Base-by-base conservation (phyloP, 1,139 yeast species). In the Hemisphaericaspora subhashii region DNA sequence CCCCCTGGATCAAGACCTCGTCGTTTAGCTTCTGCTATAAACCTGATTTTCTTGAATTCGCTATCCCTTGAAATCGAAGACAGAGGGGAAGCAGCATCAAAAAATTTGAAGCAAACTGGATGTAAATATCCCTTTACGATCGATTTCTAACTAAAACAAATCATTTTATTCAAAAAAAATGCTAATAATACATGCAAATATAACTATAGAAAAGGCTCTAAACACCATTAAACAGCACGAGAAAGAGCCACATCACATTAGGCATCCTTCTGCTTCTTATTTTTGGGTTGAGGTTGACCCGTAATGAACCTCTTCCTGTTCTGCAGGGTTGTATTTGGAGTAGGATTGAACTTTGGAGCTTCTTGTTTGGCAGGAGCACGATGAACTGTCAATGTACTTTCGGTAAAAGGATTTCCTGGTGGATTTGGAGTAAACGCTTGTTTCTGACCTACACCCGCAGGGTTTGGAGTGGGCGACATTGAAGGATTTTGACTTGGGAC, bases 301-400 rank as follows among this genome's bases (percentile, higher is more conserved):
- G 49, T 51, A 33, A 46, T 47, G 12, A 36, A 23, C 31, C 45
- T 38, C 16, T 40, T 40, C 16, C 38, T 46, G 14, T 39, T 33
- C 10, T 37, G 41, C 21, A 23, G 30, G 4, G 30, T 21, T 22
- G 39, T 22, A 24, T 35, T 37, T 35, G 43, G 41, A 14, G 30
- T 16, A 12, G 41, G 42, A 28, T 43, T 37, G 24, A 36, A 32
- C 29, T 45, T 47, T 12, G 36, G 40, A 10, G 41, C 37, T 8
- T 47, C 52, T 14, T 47, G 40, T 22, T 42, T 44, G 10, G 43
- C 42, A 2, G 54, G 47, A 13, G 68, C 70, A 23, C 60, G 57
- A 39, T 57, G 65, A 14, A 64, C 68, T 4, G 64, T 62, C 36
- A 62, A 54, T 1, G 69, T 62, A 23, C 61, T 53, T 39, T 65